These are phyloP conservation scores for Verticillium nubilum DNA, from an alignment of 2,329 filamentous ascomycete species.

Conservation along the genomic window DNA sequence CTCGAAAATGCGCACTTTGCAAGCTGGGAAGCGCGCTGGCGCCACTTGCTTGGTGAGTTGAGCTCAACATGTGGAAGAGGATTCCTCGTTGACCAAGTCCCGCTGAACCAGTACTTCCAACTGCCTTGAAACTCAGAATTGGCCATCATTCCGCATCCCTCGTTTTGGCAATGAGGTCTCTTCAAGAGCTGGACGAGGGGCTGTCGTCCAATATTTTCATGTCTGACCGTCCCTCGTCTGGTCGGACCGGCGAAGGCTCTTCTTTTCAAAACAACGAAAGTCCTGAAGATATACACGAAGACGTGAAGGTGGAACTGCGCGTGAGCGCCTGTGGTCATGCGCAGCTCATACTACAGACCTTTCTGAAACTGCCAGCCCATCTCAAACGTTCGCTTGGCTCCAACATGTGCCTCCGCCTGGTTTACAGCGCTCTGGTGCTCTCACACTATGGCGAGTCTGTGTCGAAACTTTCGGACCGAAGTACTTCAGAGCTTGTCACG, in stretches of 20 bases:
- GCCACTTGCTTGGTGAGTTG: constrained; percentile 23
- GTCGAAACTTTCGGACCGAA: not conserved
- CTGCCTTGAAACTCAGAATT: constrained; percentile 25
- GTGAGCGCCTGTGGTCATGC: not conserved
- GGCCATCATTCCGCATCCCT: constrained; percentile 27
- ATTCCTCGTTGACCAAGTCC: not conserved
- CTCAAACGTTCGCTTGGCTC: not conserved
- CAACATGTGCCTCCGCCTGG: not conserved
- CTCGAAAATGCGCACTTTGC: constrained; percentile 25
- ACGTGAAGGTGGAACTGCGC: not conserved
- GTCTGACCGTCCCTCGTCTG: not conserved
- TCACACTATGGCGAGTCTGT: not conserved
- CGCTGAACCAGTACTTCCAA: constrained; percentile 19
- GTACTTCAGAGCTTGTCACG: not conserved
- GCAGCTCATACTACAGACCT: not conserved
- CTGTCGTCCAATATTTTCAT: not conserved
- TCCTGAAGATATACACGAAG: not conserved
- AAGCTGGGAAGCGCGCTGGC: constrained; percentile 27
- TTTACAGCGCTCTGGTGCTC: not conserved
- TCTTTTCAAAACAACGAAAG: not conserved
- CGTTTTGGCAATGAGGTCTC: constrained; percentile 16
- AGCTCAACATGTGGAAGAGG: not conserved
- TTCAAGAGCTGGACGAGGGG: not conserved
- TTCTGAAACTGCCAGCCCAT: not conserved
- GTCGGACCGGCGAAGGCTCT: not conserved